phyloP scores from a whole-genome alignment of 192 early-diverging fungal species.

The Rhizophagus prolifer region DNA sequence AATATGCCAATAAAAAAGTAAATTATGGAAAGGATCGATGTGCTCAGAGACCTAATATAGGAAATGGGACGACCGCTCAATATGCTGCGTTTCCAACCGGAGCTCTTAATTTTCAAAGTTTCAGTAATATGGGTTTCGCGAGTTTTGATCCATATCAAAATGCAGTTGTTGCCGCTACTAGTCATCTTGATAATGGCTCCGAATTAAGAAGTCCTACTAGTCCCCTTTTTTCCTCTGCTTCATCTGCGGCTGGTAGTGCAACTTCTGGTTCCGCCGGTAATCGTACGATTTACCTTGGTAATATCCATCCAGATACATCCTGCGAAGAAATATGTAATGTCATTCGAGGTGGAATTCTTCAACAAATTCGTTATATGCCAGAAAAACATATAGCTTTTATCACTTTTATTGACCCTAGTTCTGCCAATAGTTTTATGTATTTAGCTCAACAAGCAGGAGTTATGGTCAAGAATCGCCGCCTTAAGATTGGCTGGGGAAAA shows the following conservation, averaged over 20 bases:
- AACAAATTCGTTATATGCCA: slow-evolving; percentile 71
- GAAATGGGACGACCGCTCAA: slow-evolving; percentile 25
- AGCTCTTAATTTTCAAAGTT: slow-evolving; percentile 29
- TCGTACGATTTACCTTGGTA: slow-evolving; percentile 83
- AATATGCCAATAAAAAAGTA: slow-evolving; percentile 60
- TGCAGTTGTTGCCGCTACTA: slow-evolving; percentile 23
- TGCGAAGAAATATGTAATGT: slow-evolving; percentile 84
- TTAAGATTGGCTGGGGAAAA: slow-evolving; percentile 85
- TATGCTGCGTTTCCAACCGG: slow-evolving; percentile 22
- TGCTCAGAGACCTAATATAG: slow-evolving; percentile 37
- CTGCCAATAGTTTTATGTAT: slow-evolving; percentile 65
- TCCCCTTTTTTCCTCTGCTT: slow-evolving; percentile 23
- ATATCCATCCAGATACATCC: slow-evolving; percentile 72
- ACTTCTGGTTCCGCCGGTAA: slow-evolving; percentile 46
- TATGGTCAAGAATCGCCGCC: slow-evolving; percentile 66
- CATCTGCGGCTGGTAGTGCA: slow-evolving; percentile 26
- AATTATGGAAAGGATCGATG: slow-evolving; percentile 88
- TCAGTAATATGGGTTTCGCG: slow-evolving; percentile 31
- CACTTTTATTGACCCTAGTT: slow-evolving; percentile 74
- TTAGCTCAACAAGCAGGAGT: slow-evolving; percentile 60
- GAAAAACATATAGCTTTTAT: slow-evolving; percentile 84
- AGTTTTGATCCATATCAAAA: slow-evolving; percentile 32
- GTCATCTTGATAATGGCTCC: slow-evolving; percentile 23
- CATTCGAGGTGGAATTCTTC: slow-evolving; percentile 82
- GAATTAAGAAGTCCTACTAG: slow-evolving; percentile 25